Conservation (phyloP, 2,329 filamentous ascomycete genomes). For the Aspergillus sp. region DNA sequence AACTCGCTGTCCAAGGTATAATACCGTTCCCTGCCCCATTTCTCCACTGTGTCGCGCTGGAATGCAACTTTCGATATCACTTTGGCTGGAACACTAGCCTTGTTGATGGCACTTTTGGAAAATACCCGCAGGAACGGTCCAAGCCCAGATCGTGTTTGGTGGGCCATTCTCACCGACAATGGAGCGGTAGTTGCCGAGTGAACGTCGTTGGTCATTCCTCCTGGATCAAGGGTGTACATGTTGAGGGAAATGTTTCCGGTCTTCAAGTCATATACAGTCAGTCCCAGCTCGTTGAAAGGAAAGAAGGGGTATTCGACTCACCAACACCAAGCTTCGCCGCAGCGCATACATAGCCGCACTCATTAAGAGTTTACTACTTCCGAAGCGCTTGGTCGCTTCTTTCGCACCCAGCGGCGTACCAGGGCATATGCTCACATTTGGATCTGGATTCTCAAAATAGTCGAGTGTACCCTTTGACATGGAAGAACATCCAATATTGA, state of each 20-base stretch:
- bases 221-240: constrained; percentile 38
- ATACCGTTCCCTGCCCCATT: constrained; percentile 32
- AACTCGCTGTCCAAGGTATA: constrained; percentile 36
- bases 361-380: constrained; percentile 37
- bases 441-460: constrained; percentile 30
- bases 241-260: constrained; percentile 36
- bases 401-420: constrained; percentile 29
- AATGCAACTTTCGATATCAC: constrained; percentile 37
- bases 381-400: constrained; percentile 32
- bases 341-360: constrained; percentile 38
- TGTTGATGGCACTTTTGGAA: constrained; percentile 37
- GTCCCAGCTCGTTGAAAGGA: constrained; percentile 1
- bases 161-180: constrained; percentile 30
- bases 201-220: constrained; percentile 28
- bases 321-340: constrained; percentile 35
- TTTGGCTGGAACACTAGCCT: constrained; percentile 35
- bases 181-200: constrained; percentile 26
- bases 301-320: constrained; percentile 20
- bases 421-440: constrained; percentile 16
- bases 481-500: constrained; percentile 37
- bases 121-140: constrained; percentile 34
- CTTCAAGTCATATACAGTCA: constrained; percentile 18
- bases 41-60: constrained; percentile 29
- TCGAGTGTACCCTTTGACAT: constrained; percentile 32
- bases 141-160: constrained; percentile 34